Conservation (phyloP, 2,329 filamentous ascomycete species). For the Thyridium curvatum region DNA sequence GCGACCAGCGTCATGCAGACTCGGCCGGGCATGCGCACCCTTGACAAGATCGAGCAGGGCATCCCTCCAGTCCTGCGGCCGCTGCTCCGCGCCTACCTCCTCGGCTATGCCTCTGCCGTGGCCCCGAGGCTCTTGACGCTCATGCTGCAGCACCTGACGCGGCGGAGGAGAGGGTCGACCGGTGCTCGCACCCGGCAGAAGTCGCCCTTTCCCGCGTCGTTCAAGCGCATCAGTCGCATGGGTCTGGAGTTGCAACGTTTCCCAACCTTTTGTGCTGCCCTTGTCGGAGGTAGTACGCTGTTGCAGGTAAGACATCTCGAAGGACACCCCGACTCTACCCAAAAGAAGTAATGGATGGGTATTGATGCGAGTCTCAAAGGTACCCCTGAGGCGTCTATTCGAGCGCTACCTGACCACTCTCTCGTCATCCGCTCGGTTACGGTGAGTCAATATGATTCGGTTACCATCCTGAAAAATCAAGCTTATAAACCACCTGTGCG, state of each 20-base stretch:
- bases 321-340: too few relatives aligned
- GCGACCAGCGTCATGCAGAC: too few relatives aligned
- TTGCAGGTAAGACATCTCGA: slow-evolving; percentile 40
- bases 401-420: slow-evolving; percentile 13
- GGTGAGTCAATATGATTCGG: slow-evolving; percentile 20
- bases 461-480: too few relatives aligned
- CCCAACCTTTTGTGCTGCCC: slow-evolving; percentile 54
- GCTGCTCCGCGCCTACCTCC: slow-evolving; percentile 50
- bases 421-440: slow-evolving; percentile 18
- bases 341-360: too few relatives aligned
- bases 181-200: slow-evolving; percentile 12
- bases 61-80: slow-evolving; percentile 48
- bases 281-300: slow-evolving; percentile 55
- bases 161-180: slow-evolving; percentile 16
- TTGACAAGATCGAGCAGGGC: slow-evolving; percentile 11
- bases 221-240: slow-evolving; percentile 36
- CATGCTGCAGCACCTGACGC: slow-evolving; percentile 41
- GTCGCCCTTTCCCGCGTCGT: slow-evolving; percentile 22
- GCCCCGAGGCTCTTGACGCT: slow-evolving; percentile 50
- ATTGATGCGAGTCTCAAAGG: slow-evolving; percentile 11
- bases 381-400: slow-evolving; percentile 22
- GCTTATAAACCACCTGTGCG: slow-evolving; percentile 11
- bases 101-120: slow-evolving; percentile 55
- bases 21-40: too few relatives aligned
- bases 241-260: slow-evolving; percentile 52